Conservation (phyloP, 257 asterid species). For the Solanum neorickii region DNA sequence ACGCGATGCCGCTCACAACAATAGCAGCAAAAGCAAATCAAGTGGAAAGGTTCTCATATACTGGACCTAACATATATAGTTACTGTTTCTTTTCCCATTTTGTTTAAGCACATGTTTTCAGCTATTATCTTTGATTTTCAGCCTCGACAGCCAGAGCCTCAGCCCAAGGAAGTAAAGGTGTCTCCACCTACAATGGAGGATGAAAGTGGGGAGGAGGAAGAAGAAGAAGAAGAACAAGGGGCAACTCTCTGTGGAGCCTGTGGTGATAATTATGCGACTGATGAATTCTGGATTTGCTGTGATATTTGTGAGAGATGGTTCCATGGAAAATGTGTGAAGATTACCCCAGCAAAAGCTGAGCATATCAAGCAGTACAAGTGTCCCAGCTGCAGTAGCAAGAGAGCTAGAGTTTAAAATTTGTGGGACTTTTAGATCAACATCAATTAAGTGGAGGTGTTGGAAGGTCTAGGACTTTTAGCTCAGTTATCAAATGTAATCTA, state of each 20-base stretch:
- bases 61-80: not conserved
- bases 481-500: not conserved
- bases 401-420: not conserved
- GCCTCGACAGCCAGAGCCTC: slow-evolving; percentile 23
- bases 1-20: slow-evolving; percentile 23
- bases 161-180: slow-evolving; percentile 18
- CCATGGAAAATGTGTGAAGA: slow-evolving; percentile 1
- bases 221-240: slow-evolving; percentile 35
- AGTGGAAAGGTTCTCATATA: slow-evolving; percentile 3
- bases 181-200: slow-evolving; percentile 29
- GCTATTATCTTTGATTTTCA: slow-evolving; percentile 2
- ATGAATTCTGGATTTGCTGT: slow-evolving; percentile 25
- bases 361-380: slow-evolving; percentile 3
- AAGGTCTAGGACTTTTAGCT: slow-evolving; percentile 11
- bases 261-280: slow-evolving; percentile 34
- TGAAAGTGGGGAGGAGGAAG: slow-evolving; percentile 36
- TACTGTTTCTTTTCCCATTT: not conserved
- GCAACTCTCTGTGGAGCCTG: slow-evolving; percentile 52
- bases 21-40: slow-evolving; percentile 38
- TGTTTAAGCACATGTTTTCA: not conserved
- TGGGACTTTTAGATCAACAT: not conserved
- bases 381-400: slow-evolving; percentile 2
- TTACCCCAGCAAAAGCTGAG: not conserved
- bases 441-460: not conserved
- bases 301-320: slow-evolving; percentile 1